Evolutionary conservation across 805 yeast genomes (phyloP), one percentile per base, ranked within the genome.

Genomic region (Sungouiozyma intestinalis): DNA sequence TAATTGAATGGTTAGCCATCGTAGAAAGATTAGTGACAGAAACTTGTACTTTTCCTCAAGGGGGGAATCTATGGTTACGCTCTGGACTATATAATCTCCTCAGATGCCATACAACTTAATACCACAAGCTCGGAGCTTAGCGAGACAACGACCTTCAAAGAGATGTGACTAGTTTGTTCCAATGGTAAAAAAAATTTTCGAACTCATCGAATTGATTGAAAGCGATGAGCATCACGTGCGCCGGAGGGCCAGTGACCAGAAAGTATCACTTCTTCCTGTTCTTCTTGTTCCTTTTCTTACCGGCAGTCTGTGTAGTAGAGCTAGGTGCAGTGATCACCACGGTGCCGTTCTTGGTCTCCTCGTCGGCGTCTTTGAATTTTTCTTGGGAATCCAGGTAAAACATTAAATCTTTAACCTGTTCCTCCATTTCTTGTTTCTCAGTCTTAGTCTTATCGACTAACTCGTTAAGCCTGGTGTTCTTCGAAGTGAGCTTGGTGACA

Each of bases 351-450:
- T 67, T 76, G 14, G 81, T 80, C 31, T 81, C 90, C 11, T 81
- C 81, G 3, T 78, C 72, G 17, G 85, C 83, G 53, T 77, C 74
- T 51, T 77, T 75, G 52, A 85, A 73, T 61, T 81, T 83, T 43
- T 78, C 81, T 54, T 76, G 83, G 0, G 83, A 71, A 45, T 82
- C 90, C 33, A 86, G 61, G 53, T 68, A 85, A 48, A 85, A 81
- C 95, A 87, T 84, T 41, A 86, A 58, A 57, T 86, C 95, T 21
- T 70, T 74, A 3, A 77, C 77, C 55, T 81, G 85, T 34, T 79
- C 85, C 36, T 69, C 57, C 24, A 81, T 54, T 2, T 76, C 84
- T 9, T 55, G 56, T 11, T 73, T 77, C 38, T 70, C 64, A 2
- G 45, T 45, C 35, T 62, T 60, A 20, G 77, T 43, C 16, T 48